Base-by-base conservation (phyloP, 768 basidiomycete genomes). In the Lanmaoa pseudosensibilis region DNA sequence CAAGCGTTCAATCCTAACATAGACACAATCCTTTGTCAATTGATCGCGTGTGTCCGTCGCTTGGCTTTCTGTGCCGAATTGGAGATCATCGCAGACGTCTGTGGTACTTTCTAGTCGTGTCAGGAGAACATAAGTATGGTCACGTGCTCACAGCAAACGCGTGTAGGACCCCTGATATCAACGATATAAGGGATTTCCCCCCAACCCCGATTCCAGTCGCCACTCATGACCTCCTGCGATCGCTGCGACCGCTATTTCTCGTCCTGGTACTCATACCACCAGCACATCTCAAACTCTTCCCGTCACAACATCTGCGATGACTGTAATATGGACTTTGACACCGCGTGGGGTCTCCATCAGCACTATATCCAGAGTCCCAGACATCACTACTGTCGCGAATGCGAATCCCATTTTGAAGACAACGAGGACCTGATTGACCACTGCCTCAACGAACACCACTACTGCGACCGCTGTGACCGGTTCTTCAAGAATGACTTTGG, bases 1-100 rank as follows among this genome's bases (percentile, higher is more conserved):
- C n/a, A n/a, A n/a, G n/a, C n/a, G n/a, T n/a, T n/a, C n/a, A n/a
- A n/a, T n/a, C n/a, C n/a, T n/a, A n/a, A n/a, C n/a, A n/a, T n/a
- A n/a, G n/a, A n/a, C n/a, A n/a, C n/a, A n/a, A n/a, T n/a, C n/a
- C n/a, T n/a, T n/a, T n/a, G n/a, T n/a, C n/a, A n/a, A n/a, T n/a
- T n/a, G n/a, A n/a, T n/a, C n/a, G 85, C 50, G 60, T 91, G 88
- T 1, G 85, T 80, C 59, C 87, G 81, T 61, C 90, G 77, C 60
- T 90, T 88, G 56, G 89, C 85, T 71, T 90, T 90, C 46, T 82
- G 84, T 34, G 87, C 79, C 3, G 79, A 84, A 15, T 85, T 81
- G 34, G 81, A 76, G 74, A 87, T 89, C 77, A 79, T 78, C 32
- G 53, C 27, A 12, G 57, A 27, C 30, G 37, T 23, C 21, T 5